Evolutionary conservation across 2,329 filamentous ascomycete genomes (phyloP).

Genomic region (Penicillium concentricum): DNA sequence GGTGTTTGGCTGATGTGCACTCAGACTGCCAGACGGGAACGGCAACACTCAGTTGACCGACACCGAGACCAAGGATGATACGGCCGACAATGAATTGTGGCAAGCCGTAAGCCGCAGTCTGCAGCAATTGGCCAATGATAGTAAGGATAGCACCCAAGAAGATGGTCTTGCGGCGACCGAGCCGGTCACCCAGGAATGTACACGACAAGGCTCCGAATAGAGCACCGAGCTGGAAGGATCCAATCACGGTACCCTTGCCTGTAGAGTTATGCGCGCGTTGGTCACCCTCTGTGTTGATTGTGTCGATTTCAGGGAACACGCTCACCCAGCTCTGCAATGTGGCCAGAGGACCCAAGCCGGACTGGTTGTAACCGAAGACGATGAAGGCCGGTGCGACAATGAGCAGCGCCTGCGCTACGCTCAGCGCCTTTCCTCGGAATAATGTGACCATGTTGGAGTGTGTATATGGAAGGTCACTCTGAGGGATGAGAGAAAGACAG

Average conservation of each 20-base stretch:
- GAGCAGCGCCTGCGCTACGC: constrained; percentile 34
- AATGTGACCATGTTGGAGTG: not conserved
- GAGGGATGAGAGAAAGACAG: not conserved
- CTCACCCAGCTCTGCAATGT: constrained; percentile 21
- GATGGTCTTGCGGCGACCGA: constrained; percentile 49
- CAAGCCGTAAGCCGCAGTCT: constrained; percentile 46
- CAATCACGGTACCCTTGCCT: constrained; percentile 29
- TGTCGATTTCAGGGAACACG: constrained; percentile 39
- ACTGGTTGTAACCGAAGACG: constrained; percentile 26
- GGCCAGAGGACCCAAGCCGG: constrained; percentile 20
- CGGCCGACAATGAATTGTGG: constrained; percentile 51
- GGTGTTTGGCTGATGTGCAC: constrained; percentile 47
- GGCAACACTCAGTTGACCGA: constrained; percentile 49
- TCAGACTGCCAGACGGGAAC: constrained; percentile 53
- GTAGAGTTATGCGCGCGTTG: constrained; percentile 21
- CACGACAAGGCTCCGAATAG: constrained; percentile 19
- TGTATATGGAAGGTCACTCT: not conserved
- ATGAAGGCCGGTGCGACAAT: constrained; percentile 25
- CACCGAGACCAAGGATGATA: constrained; percentile 51
- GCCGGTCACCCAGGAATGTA: constrained; percentile 40
- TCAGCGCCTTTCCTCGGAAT: constrained; percentile 20
- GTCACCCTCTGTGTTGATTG: constrained; percentile 33
- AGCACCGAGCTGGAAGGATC: constrained; percentile 17
- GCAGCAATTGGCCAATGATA: constrained; percentile 47
- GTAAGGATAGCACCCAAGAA: constrained; percentile 46